These are phyloP conservation scores for Penicillium palitans DNA, from an alignment of 2,329 filamentous ascomycete genomes.

Conservation along the genomic window DNA sequence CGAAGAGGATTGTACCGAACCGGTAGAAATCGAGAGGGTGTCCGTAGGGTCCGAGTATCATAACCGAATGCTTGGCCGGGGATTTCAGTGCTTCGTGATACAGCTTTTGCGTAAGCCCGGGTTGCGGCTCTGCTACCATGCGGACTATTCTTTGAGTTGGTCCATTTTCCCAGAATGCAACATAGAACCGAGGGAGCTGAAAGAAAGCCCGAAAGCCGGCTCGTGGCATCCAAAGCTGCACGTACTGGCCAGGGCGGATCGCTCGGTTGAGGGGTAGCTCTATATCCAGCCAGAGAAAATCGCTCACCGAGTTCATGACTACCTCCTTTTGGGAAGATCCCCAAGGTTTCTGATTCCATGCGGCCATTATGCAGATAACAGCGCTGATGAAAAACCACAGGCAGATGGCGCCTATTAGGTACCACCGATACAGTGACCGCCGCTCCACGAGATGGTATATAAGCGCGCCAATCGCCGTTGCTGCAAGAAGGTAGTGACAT, in stretches of 20 bases:
- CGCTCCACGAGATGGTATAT: constrained; percentile 1
- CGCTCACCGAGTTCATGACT: neutral
- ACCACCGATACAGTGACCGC: neutral
- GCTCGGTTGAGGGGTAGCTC: neutral
- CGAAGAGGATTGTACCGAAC: neutral
- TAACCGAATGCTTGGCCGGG: neutral
- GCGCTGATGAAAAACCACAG: neutral
- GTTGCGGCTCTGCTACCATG: neutral
- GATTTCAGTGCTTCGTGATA: neutral
- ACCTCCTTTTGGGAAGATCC: neutral
- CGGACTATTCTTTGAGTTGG: neutral
- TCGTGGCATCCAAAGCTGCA: neutral
- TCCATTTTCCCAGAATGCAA: neutral
- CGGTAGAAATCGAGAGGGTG: no score
- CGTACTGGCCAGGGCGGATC: no score
- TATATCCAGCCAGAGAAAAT: neutral
- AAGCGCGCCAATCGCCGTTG: neutral
- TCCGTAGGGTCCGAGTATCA: neutral
- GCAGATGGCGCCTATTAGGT: neutral
- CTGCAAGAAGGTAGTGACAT: neutral
- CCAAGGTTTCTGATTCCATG: neutral
- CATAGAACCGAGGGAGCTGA: neutral
- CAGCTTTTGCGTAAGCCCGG: neutral
- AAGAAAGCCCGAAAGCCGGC: neutral
- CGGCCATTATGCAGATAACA: neutral